Evolutionary conservation across 1,284 basidiomycete species (phyloP), one percentile per base, ranked within the genome.

Genomic region (Meira nashicola): DNA sequence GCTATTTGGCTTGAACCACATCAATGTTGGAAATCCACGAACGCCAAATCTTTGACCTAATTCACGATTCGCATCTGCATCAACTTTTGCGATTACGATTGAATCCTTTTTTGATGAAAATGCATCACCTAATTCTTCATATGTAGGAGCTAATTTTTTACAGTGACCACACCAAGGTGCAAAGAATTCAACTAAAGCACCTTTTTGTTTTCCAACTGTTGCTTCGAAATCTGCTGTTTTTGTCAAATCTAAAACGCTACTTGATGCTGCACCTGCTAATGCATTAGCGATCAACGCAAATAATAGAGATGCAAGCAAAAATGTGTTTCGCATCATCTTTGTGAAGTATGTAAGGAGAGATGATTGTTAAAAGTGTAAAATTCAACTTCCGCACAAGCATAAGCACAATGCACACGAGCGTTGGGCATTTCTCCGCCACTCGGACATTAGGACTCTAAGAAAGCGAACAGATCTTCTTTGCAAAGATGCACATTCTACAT

Each of bases 1-100:
- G 28, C 67, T 68, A 41, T 83, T 84, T 44, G 80, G 78, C 54
- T 86, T 84, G 79, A 94, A 95, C 90, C 90, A 96, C 77, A 94
- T 93, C 63, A 96, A 80, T 46, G 92, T 94, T 7, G 92, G 92
- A 82, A 85, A 94, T 48, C 92, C 91, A 15, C 82, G 85, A 23
- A 95, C 87, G 17, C 83, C 90, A 73, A 85, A 91, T 78, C 87
- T 60, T 39, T 63, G 57, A 33, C 65, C 88, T 39, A 90, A 73
- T 1, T 84, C 82, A 73, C 86, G 87, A 65, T 91, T 88, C 60
- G 89, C 89, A 73, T 96, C 92, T 1, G 91, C 92, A 70, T 96
- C 92, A 6, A 94, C 87, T 79, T 95, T 95, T 63, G 92, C 92
- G 65, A 96, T 86, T 56, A 90, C 70, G 23, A 96, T 89, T 76